These are phyloP conservation scores for Leccinum incarnatum DNA, from an alignment of 768 basidiomycete species.

Conservation along the genomic window DNA sequence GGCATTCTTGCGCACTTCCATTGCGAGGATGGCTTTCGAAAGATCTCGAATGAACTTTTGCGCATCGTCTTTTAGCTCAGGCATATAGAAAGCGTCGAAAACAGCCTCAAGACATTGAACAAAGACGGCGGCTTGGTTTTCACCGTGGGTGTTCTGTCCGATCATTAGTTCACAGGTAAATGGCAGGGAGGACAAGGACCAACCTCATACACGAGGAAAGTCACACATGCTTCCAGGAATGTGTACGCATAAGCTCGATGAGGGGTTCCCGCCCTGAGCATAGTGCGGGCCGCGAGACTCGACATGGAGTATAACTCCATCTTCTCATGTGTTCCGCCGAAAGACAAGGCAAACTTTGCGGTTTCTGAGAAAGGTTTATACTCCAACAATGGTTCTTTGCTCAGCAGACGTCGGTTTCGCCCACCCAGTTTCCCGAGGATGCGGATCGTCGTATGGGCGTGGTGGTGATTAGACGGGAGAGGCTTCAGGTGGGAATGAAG, in stretches of 20 bases:
- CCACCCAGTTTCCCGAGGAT: slow-evolving; percentile 97
- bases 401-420: slow-evolving; percentile 82
- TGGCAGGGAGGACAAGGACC: background rate
- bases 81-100: slow-evolving; percentile 69
- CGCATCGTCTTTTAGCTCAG: slow-evolving; percentile 68
- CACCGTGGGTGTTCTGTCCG: slow-evolving; percentile 62
- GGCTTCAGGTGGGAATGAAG: slow-evolving; percentile 90
- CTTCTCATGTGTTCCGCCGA: slow-evolving; percentile 60
- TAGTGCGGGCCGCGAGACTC: slow-evolving; percentile 58
- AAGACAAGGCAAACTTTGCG: slow-evolving; percentile 69
- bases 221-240: slow-evolving; percentile 67
- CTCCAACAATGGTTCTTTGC: slow-evolving; percentile 72
- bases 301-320: slow-evolving; percentile 69
- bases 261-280: slow-evolving; percentile 47
- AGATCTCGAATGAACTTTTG: slow-evolving; percentile 68
- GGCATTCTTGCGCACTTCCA: slow-evolving; percentile 65
- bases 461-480: slow-evolving; percentile 81
- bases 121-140: slow-evolving; percentile 75
- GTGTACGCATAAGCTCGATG: slow-evolving; percentile 56
- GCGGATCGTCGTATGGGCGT: slow-evolving; percentile 91
- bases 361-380: slow-evolving; percentile 70
- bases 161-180: slow-evolving; percentile 7
- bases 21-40: slow-evolving; percentile 66
- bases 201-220: slow-evolving; percentile 78
- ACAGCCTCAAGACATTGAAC: slow-evolving; percentile 67